These are phyloP conservation scores for Aspergillus affinis DNA, from an alignment of 495 filamentous ascomycete genomes.

Conservation along the genomic window DNA sequence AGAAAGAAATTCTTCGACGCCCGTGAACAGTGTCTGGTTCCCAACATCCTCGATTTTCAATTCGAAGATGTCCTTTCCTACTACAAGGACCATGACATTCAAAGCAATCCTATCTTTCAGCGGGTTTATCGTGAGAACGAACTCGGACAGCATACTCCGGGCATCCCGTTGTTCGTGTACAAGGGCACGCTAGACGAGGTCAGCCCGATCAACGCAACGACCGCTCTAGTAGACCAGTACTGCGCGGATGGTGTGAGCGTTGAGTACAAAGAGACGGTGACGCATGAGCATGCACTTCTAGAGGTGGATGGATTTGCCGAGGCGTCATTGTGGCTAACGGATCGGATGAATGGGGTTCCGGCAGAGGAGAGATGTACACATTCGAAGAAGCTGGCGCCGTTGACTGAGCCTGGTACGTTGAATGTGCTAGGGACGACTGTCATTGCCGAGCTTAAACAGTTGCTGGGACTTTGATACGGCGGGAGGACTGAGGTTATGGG, in stretches of 20 bases:
- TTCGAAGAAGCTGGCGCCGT: neutral
- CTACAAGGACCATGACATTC: neutral
- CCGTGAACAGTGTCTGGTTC: neutral
- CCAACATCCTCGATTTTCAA: neutral
- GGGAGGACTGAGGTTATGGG: no score
- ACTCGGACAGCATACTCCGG: conserved; percentile 19
- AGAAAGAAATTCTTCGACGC: conserved; percentile 3
- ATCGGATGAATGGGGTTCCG: conserved; percentile 2
- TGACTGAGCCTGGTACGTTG: neutral
- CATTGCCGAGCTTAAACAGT: neutral
- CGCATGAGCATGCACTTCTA: conserved; percentile 26
- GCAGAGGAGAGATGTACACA: neutral
- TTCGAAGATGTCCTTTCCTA: neutral
- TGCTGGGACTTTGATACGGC: neutral
- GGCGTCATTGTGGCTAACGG: conserved; percentile 6
- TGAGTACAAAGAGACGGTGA: conserved; percentile 37
- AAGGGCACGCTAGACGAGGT: conserved; percentile 46
- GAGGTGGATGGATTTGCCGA: neutral
- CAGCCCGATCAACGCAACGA: conserved; percentile 33
- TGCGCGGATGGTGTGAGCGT: conserved; percentile 31
- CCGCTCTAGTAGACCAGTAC: conserved; percentile 38
- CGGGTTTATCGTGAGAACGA: conserved; percentile 1
- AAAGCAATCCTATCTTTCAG: neutral
- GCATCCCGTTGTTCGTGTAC: conserved; percentile 47
- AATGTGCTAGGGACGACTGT: neutral